These are phyloP conservation scores for Ceratocystis ficicola DNA, from an alignment of 2,329 filamentous ascomycete species.

Conservation along the genomic window DNA sequence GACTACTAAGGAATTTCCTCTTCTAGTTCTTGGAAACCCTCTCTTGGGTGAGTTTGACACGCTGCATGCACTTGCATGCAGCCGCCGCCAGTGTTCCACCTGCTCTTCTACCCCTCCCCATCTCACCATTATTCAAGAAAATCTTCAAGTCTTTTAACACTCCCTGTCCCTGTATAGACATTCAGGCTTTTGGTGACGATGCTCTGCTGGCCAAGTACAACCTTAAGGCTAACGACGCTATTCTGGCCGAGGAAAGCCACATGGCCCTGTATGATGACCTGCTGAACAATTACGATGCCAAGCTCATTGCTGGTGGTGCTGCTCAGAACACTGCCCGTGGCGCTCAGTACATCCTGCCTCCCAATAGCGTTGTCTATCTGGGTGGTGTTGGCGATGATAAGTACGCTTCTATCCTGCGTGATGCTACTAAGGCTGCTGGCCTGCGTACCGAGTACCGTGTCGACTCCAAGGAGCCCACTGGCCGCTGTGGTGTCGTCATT, in stretches of 20 bases:
- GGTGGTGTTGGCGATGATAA: slow-evolving; percentile 93
- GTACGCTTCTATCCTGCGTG: slow-evolving; percentile 76
- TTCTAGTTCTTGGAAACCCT: slow-evolving; percentile 93
- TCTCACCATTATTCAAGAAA: background rate
- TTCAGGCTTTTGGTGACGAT: slow-evolving; percentile 75
- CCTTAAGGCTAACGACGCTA: slow-evolving; percentile 92
- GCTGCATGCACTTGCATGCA: background rate
- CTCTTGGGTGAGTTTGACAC: slow-evolving; percentile 62
- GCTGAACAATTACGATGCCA: slow-evolving; percentile 80
- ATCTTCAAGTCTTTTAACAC: slow-evolving; percentile 9
- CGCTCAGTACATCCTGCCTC: slow-evolving; percentile 86
- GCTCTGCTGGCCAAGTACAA: slow-evolving; percentile 82
- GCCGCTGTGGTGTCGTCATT: slow-evolving; percentile 91
- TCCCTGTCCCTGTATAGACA: slow-evolving; percentile 45
- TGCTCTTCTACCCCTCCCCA: background rate
- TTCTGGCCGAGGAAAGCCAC: slow-evolving; percentile 89
- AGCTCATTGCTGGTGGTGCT: slow-evolving; percentile 88
- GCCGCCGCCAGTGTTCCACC: background rate
- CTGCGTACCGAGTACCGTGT: slow-evolving; percentile 91
- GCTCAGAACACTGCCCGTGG: slow-evolving; percentile 96
- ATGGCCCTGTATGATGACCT: slow-evolving; percentile 84
- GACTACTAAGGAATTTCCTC: slow-evolving; percentile 64
- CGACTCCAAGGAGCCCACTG: slow-evolving; percentile 71
- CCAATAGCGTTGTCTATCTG: slow-evolving; percentile 83
- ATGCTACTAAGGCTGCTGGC: slow-evolving; percentile 77